These are phyloP conservation scores for Vigna mungo DNA, from an alignment of 306 rosid genomes.

Conservation along the genomic window DNA sequence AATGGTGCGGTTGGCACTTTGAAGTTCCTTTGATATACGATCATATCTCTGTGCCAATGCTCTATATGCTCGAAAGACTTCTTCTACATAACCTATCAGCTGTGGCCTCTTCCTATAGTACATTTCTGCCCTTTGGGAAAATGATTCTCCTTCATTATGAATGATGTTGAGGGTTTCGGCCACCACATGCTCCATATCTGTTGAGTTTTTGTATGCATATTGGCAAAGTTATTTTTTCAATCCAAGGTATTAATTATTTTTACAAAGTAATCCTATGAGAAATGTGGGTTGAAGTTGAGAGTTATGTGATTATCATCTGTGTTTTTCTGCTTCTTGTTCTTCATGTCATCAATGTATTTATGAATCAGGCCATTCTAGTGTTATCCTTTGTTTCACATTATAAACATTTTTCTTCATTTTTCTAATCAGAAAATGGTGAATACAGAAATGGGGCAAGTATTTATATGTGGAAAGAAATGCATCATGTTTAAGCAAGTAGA, in stretches of 20 bases:
- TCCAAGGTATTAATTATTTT: background rate
- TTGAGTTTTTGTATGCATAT: slow-evolving; percentile 35
- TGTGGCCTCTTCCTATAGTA: slow-evolving; percentile 87
- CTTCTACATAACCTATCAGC: slow-evolving; percentile 74
- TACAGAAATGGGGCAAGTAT: background rate
- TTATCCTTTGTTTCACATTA: slow-evolving; percentile 13
- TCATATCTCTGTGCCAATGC: slow-evolving; percentile 85
- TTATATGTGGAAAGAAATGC: slow-evolving; percentile 14
- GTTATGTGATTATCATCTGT: background rate
- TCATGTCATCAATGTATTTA: slow-evolving; percentile 15
- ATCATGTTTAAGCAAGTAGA: slow-evolving; percentile 27
- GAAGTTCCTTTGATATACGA: slow-evolving; percentile 77
- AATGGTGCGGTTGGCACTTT: slow-evolving; percentile 89
- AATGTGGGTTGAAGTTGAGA: background rate
- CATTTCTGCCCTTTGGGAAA: slow-evolving; percentile 93
- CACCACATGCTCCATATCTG: slow-evolving; percentile 93
- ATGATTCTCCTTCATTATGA: slow-evolving; percentile 79
- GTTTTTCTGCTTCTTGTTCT: slow-evolving; percentile 9
- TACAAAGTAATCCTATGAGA: background rate
- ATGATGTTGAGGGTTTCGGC: slow-evolving; percentile 66
- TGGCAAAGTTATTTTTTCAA: slow-evolving; percentile 9
- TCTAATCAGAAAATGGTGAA: background rate
- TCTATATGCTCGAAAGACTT: slow-evolving; percentile 75
- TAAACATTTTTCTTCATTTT: background rate
- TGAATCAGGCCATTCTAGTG: slow-evolving; percentile 18